phyloP scores from a whole-genome alignment of 441 rosid genomes.

The Populus hybrid region DNA sequence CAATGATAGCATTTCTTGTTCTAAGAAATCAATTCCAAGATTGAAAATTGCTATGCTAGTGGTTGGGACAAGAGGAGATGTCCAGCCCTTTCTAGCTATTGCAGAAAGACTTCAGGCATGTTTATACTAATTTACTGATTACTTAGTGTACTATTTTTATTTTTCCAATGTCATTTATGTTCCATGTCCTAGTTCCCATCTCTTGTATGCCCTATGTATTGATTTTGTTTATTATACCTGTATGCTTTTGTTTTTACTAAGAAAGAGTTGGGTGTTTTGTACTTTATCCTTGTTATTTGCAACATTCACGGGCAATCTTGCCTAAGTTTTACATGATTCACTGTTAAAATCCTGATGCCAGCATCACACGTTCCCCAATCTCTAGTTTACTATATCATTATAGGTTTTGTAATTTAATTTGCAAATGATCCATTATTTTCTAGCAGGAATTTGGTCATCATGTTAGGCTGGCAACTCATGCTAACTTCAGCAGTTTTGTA shows the following conservation, averaged over 20 bases:
- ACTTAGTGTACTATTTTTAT: not conserved
- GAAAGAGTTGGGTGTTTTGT: not conserved
- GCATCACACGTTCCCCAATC: not conserved
- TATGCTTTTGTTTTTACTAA: not conserved
- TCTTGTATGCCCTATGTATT: not conserved
- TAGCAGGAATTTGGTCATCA: conserved; percentile 93
- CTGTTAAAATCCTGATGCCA: not conserved
- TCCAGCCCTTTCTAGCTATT: conserved; percentile 90
- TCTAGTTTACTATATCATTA: not conserved
- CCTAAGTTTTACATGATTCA: not conserved
- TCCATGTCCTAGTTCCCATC: not conserved
- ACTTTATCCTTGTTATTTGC: not conserved
- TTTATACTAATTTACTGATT: conserved; percentile 20
- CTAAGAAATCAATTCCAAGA: conserved; percentile 65
- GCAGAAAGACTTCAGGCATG: conserved; percentile 94
- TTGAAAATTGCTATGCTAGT: conserved; percentile 81
- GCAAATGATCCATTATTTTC: conserved; percentile 14
- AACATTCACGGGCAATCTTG: not conserved
- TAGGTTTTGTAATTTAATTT: not conserved
- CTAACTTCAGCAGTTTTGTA: conserved; percentile 75
- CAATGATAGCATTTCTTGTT: conserved; percentile 35
- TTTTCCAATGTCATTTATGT: not conserved
- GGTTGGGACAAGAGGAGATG: conserved; percentile 99
- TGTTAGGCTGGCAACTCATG: conserved; percentile 97
- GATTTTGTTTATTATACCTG: not conserved